phyloP scores from a whole-genome alignment of 352 stramenopile genomes.

The Phytophthora pisi region DNA sequence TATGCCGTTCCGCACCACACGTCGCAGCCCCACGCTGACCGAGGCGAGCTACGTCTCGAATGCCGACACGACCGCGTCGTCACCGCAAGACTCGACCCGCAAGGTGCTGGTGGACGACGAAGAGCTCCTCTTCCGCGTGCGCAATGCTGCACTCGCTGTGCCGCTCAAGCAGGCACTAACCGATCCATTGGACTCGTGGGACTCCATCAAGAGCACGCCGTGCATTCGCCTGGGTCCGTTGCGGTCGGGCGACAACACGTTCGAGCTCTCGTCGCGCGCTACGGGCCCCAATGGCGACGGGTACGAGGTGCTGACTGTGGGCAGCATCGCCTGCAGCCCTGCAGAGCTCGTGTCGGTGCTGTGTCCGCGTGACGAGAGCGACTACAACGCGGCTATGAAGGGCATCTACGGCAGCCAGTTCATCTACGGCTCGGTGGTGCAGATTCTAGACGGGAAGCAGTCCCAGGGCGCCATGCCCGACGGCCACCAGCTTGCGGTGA shows the following conservation, averaged over 20 bases:
- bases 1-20: slow-evolving; percentile 32
- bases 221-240: slow-evolving; percentile 21
- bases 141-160: slow-evolving; percentile 10
- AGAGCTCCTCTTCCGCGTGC: slow-evolving; percentile 33
- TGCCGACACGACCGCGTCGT: slow-evolving; percentile 14
- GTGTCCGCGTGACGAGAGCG: slow-evolving; percentile 28
- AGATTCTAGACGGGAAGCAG: slow-evolving; percentile 21
- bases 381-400: slow-evolving; percentile 48
- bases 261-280: slow-evolving; percentile 25
- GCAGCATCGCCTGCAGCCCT: slow-evolving; percentile 35
- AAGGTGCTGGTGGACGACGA: slow-evolving; percentile 36
- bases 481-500: slow-evolving; percentile 43
- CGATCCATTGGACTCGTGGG: slow-evolving; percentile 28
- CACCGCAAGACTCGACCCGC: slow-evolving; percentile 8
- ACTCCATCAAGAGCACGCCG: slow-evolving; percentile 13
- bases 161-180: slow-evolving; percentile 31
- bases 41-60: slow-evolving; percentile 21
- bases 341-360: slow-evolving; percentile 37
- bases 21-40: slow-evolving; percentile 6
- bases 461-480: slow-evolving; percentile 4
- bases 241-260: slow-evolving; percentile 11
- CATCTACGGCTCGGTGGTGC: slow-evolving; percentile 60
- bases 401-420: slow-evolving; percentile 43
- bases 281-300: not conserved
- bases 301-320: slow-evolving; percentile 36